Evolutionary conservation across 441 rosid species (phyloP), one percentile per base, ranked within the genome.

Genomic region (Syzygium syzygioides): DNA sequence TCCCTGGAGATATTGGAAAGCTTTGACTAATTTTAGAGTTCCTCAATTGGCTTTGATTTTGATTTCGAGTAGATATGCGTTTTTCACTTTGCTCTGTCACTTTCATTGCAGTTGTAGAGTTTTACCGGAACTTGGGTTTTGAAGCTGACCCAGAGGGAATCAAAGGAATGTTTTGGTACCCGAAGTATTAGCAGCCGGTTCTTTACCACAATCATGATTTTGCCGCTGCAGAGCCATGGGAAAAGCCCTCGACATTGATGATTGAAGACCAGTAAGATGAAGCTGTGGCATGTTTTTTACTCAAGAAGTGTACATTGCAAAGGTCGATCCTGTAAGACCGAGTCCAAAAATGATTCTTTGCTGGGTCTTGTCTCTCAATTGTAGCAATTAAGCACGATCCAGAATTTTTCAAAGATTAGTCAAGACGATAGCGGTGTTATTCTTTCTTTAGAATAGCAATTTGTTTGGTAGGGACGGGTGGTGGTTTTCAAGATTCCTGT

Each of bases 161-260:
- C 90, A 98, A 98, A 89, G 99, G 99, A 86, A 98, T 98, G 99
- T 98, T 98, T 92, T 98, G 99, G 99, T 92, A 95, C 94, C 98
- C 98, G 52, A 95, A 94, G 91, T 95, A 91, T 85, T 93, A 93
- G 93, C 56, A 23, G 57, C 50, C 53, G 25, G 55, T 85, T 14
- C 37, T 23, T 37, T 76, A 76, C 83, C 52, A 0, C 83, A 3
- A 41, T 18, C 83, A 23, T 11, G 83, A 41, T 76, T 76, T 76
- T 64, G 37, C 71, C 30, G 71, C 48, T 76, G 83, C 52, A 76
- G 83, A 41, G 83, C 52, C 83, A 23, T 41, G 83, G 83, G 83
- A 76, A 17, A n/a, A 23, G 83, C 52, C 28, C 17, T 76, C 3
- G n/a, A 37, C 52, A 23, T 41, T 20, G n/a, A 41, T 23, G 83